Evolutionary conservation across 495 filamentous ascomycete genomes (phyloP), one percentile per base, ranked within the genome.

Genomic region (Chaetomium cochliodes): DNA sequence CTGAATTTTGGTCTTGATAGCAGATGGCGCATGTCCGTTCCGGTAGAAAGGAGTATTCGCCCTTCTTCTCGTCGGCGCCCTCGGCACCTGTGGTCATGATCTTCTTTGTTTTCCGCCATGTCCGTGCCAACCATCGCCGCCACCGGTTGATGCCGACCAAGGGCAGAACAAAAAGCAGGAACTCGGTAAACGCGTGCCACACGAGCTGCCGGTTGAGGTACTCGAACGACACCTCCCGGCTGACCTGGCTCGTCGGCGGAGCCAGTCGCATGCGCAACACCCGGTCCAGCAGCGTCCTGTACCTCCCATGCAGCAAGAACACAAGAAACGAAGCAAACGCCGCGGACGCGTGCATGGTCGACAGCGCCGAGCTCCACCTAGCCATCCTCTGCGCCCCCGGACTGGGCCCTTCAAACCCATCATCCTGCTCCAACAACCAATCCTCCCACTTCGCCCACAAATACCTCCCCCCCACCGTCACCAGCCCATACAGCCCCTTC

Each of bases 111-210:
- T 87, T 93, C 57, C 88, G 85, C 90, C 92, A 96, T 20, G 87
- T 87, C 54, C 93, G 84, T 28, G 87, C 81, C 26, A 97, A 82
- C 92, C 93, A 97, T 58, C 93, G 84, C 58, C 90, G 84, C 94
- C 94, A 99, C 63, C 92, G 84, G 69, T 88, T 88, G 64, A 99
- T 93, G 50, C 93, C 93, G 49, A 99, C 91, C 28, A 99, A 80
- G 1, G 94, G 94, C 5, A 99, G 83, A 13, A 99, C 84, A 74
- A 99, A 99, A 8, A 99, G 86, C 6, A 99, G 83, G 71, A 98
- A 98, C 74, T 98, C 94, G 26, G 94, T 98, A 70, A 98, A 97
- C 20, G 94, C 94, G 73, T 98, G 94, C 94, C 94, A 98, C 49
- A 98, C 94, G 8, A 98, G 85, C 76, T 98, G 94, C 16, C 94